Conservation (phyloP, 331 rosid species). For the Malus hybrid region DNA sequence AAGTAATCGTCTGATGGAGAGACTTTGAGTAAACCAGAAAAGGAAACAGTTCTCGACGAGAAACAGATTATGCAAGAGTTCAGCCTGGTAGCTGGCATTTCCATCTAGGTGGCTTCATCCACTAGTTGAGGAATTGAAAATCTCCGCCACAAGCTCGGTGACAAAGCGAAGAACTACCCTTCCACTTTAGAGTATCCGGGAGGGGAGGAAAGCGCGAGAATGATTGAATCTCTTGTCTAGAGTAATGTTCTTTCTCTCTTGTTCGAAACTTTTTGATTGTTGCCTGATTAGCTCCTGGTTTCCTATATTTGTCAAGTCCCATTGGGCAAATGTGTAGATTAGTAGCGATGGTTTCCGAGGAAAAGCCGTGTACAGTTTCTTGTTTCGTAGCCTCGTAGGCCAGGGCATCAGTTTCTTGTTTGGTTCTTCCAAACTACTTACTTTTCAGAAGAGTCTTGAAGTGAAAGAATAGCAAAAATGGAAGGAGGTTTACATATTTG, state of each 20-base stretch:
- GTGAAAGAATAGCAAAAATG: not conserved
- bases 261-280: not conserved
- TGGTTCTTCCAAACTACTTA: not conserved
- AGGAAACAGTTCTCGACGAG: not conserved
- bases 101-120: conserved; percentile 18
- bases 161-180: not conserved
- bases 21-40: conserved; percentile 10
- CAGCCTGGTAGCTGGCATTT: conserved; percentile 13
- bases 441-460: not conserved
- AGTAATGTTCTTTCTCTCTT: conserved; percentile 9
- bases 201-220: not conserved
- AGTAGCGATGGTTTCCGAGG: conserved; percentile 14
- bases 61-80: conserved; percentile 1
- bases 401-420: not conserved
- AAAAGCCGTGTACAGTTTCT: conserved; percentile 12
- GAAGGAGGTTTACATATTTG: not conserved
- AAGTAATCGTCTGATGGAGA: conserved; percentile 19
- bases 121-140: not conserved
- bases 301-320: not conserved
- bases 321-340: conserved; percentile 23
- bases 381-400: not conserved
- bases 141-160: conserved; percentile 15
- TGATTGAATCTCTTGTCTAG: conserved; percentile 14
- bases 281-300: not conserved
- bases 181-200: not conserved